Conservation (phyloP, 2,329 filamentous ascomycete genomes). For the Alternaria conjuncta region DNA sequence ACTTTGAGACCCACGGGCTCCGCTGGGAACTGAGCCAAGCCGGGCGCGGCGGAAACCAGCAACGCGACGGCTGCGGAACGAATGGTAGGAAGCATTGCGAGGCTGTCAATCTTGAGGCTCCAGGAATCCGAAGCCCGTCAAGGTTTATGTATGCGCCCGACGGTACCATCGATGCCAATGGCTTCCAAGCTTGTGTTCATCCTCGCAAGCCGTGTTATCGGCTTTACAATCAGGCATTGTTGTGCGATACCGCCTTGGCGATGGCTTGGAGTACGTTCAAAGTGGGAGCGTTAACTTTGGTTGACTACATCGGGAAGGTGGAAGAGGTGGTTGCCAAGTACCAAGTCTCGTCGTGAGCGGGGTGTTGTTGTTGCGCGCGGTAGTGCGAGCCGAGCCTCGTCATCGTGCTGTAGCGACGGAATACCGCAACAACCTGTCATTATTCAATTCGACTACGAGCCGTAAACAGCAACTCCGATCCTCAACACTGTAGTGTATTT, state of each 20-base stretch:
- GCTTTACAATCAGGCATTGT: not conserved
- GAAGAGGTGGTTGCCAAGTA: slow-evolving; percentile 1
- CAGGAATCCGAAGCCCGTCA: not conserved
- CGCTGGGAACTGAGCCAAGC: slow-evolving; percentile 21
- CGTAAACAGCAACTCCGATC: not conserved
- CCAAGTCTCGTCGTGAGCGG: slow-evolving; percentile 6
- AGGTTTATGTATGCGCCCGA: slow-evolving; percentile 1
- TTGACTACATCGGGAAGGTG: slow-evolving; percentile 6
- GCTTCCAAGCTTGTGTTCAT: slow-evolving; percentile 1
- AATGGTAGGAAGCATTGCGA: slow-evolving; percentile 7
- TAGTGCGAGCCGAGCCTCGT: slow-evolving; percentile 2
- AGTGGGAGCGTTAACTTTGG: not conserved
- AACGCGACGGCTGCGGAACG: slow-evolving; percentile 7
- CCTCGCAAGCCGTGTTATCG: not conserved
- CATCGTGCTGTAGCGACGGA: not conserved
- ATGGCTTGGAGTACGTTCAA: not conserved
- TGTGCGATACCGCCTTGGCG: not conserved
- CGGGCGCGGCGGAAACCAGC: slow-evolving; percentile 9
- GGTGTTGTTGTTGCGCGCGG: not conserved
- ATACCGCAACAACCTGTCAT: not conserved
- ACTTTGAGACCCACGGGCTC: slow-evolving; percentile 20
- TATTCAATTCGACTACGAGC: not conserved
- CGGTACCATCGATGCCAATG: not conserved
- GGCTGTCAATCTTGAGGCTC: not conserved
- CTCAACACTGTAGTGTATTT: not conserved